phyloP scores from a whole-genome alignment of 106 monocot genomes.

The Phalaenopsis equestris region DNA sequence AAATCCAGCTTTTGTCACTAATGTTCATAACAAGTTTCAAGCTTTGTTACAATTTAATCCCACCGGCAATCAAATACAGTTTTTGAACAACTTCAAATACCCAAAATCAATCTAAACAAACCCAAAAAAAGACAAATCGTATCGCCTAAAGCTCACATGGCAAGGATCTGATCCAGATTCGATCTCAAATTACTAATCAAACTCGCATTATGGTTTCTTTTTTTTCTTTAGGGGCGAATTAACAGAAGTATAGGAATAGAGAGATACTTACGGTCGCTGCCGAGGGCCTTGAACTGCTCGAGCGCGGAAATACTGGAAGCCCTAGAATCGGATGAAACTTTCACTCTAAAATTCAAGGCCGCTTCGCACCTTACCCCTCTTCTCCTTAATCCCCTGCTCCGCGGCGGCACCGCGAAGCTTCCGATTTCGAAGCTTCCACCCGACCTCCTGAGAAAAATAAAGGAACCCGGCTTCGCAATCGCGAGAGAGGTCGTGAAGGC shows the following conservation, averaged over 20 bases:
- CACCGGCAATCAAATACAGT: neutral
- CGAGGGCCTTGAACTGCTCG: conserved; percentile 75
- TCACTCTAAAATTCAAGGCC: conserved; percentile 12
- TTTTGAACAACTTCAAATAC: neutral
- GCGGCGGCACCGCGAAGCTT: neutral
- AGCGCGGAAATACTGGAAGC: conserved; percentile 60
- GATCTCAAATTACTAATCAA: neutral
- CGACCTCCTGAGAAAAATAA: neutral
- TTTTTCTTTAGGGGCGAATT: neutral
- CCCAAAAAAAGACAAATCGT: too few relatives aligned
- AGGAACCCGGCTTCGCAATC: neutral
- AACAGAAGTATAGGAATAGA: neutral
- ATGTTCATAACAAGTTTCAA: neutral
- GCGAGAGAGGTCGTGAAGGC: neutral
- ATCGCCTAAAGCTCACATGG: neutral
- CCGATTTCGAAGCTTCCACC: neutral
- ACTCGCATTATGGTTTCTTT: neutral
- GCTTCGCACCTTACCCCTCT: conserved; percentile 29
- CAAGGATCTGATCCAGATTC: neutral
- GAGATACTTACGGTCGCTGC: conserved; percentile 47
- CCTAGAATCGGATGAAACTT: conserved; percentile 17
- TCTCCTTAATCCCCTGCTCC: neutral
- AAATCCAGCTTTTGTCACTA: neutral
- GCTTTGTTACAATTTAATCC: neutral
- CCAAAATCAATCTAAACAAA: too few relatives aligned